phyloP scores from a whole-genome alignment of 176 grass and related monocot genomes.

The Bromus sterilis region DNA sequence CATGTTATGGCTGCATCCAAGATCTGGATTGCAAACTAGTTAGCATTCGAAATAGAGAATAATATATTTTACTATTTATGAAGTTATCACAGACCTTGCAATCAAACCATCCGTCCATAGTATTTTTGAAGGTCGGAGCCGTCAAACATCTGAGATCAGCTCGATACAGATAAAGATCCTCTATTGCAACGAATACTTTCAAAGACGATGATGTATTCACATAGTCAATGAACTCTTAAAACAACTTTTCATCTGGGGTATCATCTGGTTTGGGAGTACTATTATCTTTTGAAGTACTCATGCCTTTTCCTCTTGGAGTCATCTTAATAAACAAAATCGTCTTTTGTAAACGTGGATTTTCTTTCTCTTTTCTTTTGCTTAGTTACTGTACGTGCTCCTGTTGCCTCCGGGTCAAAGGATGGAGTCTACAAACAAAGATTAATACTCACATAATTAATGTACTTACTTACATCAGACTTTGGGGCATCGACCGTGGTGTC shows the following conservation, averaged over 20 bases:
- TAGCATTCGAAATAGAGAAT: background rate
- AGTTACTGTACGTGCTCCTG: no score
- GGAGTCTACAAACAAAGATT: no score
- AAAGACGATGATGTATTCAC: background rate
- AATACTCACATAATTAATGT: no score
- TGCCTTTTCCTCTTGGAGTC: background rate
- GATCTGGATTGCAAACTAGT: background rate
- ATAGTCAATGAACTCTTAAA: background rate
- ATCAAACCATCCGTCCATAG: background rate
- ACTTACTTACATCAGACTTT: no score
- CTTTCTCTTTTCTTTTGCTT: background rate
- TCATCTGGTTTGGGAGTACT: background rate
- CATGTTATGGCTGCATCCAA: background rate
- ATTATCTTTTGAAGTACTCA: background rate
- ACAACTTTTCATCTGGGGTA: background rate
- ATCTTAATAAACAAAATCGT: background rate
- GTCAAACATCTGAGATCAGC: background rate
- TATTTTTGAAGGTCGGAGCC: background rate
- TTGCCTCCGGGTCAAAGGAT: no score
- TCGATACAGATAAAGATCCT: background rate
- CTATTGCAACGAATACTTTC: background rate
- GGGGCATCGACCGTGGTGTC: no score
- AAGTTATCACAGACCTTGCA: background rate
- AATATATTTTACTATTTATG: background rate
- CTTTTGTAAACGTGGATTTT: background rate